Base-by-base conservation (phyloP, 805 yeast genomes). In the Metschnikowia lochheadii region DNA sequence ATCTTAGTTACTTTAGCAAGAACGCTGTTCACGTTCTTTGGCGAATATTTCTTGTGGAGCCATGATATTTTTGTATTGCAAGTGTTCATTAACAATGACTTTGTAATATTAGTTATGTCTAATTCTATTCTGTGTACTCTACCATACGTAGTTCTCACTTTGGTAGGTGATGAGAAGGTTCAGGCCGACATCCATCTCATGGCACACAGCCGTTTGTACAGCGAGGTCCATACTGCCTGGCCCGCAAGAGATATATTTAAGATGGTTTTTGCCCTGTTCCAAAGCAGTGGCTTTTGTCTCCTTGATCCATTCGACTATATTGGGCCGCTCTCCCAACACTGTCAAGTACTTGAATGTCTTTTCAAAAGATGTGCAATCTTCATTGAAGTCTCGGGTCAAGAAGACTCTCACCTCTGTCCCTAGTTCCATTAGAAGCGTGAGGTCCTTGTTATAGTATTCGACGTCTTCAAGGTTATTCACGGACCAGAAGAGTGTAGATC, bases 361-460 rank as follows among this genome's bases (percentile, higher is more conserved):
- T n/a, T 46, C 54, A 14, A 49, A 26, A 15, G 41, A 40, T 35
- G 31, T 32, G 34, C 49, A 46, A n/a, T 56, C 58, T 14, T 53
- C 59, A 15, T 17, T n/a, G n/a, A 41, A 38, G 8, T 23, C 47
- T 15, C 38, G 46, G 2, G 51, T 55, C 33, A 53, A 44, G 39
- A 44, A 51, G 6, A 57, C 59, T 5, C 48, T 48, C 18, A 57
- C 53, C 6, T 57, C 59, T 5, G 51, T 39, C 0, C 60, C 60
- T n/a, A 29, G 36, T 7, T 33, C 15, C 11, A 37, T 42, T 33
- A 57, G 43, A 37, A 42, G 52, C 6, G 43, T 55, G 48, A 57
- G 43, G 26, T 57, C 60, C 17, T 34, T 15, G 10, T 42, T 42
- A 18, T 53, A 49, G 17, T 44, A 39, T 7, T 46, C 56, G 17